phyloP scores from a whole-genome alignment of 768 basidiomycete species.

The Ephemerocybe angulata region DNA sequence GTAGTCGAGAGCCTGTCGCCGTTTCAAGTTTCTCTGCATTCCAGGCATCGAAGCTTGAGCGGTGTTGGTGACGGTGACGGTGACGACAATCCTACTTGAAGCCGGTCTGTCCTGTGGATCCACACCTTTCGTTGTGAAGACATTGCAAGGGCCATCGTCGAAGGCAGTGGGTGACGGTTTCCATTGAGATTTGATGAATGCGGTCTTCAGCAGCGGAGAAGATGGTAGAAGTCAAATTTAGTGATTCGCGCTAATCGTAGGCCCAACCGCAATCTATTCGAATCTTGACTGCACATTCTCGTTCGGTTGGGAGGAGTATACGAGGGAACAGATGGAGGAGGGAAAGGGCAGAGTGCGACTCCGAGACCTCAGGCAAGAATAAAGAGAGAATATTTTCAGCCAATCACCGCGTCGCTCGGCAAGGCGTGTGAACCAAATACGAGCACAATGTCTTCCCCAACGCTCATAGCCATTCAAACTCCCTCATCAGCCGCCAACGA shows the following conservation, averaged over 20 bases:
- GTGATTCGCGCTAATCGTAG: no score
- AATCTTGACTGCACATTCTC: not conserved
- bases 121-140: not conserved
- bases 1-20: no score
- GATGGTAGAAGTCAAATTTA: no score
- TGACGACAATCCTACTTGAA: not conserved
- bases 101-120: no score
- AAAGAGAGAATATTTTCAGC: not conserved
- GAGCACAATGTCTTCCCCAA: constrained; percentile 9
- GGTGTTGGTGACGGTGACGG: not conserved
- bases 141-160: not conserved
- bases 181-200: not conserved
- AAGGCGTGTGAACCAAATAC: not conserved
- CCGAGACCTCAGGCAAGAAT: no score
- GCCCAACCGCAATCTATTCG: no score
- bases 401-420: not conserved
- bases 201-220: not conserved
- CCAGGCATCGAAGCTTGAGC: no score
- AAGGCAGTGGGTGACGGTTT: not conserved
- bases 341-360: no score
- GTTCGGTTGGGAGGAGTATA: not conserved
- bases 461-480: constrained; percentile 5
- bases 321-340: not conserved
- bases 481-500: constrained; percentile 4
- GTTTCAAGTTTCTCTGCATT: no score